Evolutionary conservation across 768 basidiomycete species (phyloP).

Genomic region (Artomyces pyxidatus): DNA sequence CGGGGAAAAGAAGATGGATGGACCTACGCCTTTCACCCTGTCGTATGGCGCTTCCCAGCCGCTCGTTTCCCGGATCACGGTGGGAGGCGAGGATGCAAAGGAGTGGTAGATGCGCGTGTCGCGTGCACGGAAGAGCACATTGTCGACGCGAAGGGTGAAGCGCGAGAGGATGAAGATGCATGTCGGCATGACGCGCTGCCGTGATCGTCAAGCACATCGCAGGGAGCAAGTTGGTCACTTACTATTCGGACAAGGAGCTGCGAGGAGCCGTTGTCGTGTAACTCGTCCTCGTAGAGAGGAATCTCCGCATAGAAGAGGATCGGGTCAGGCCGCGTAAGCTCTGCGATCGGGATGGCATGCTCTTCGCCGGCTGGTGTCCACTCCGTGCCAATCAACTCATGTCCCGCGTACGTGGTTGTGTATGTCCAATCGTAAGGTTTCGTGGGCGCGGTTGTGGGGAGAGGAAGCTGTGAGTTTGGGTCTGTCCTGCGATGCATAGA

Average conservation of each 20-base stretch:
- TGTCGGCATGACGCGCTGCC: slow-evolving; percentile 92
- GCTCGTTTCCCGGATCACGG: slow-evolving; percentile 69
- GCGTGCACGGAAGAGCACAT: slow-evolving; percentile 83
- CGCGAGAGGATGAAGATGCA: slow-evolving; percentile 87
- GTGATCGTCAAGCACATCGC: background rate
- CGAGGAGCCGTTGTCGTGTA: slow-evolving; percentile 94
- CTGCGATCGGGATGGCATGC: slow-evolving; percentile 73
- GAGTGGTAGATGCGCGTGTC: slow-evolving; percentile 91
- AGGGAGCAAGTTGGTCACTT: slow-evolving; percentile 26
- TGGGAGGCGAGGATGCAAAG: slow-evolving; percentile 50
- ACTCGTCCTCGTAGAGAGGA: slow-evolving; percentile 90
- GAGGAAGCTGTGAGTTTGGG: slow-evolving; percentile 51
- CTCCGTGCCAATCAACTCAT: slow-evolving; percentile 22
- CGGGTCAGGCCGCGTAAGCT: slow-evolving; percentile 85
- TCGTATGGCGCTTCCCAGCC: slow-evolving; percentile 93
- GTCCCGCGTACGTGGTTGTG: slow-evolving; percentile 80
- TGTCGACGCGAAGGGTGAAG: slow-evolving; percentile 91
- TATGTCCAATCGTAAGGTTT: slow-evolving; percentile 99
- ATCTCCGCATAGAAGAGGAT: slow-evolving; percentile 98
- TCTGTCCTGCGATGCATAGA: slow-evolving; percentile 63
- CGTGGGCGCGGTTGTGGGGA: slow-evolving; percentile 64
- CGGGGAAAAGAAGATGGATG: background rate
- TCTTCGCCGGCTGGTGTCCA: slow-evolving; percentile 47
- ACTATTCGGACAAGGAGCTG: slow-evolving; percentile 81
- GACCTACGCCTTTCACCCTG: slow-evolving; percentile 62